Evolutionary conservation across 257 asterid genomes (phyloP).

Genomic region (Pogostemon cablin): DNA sequence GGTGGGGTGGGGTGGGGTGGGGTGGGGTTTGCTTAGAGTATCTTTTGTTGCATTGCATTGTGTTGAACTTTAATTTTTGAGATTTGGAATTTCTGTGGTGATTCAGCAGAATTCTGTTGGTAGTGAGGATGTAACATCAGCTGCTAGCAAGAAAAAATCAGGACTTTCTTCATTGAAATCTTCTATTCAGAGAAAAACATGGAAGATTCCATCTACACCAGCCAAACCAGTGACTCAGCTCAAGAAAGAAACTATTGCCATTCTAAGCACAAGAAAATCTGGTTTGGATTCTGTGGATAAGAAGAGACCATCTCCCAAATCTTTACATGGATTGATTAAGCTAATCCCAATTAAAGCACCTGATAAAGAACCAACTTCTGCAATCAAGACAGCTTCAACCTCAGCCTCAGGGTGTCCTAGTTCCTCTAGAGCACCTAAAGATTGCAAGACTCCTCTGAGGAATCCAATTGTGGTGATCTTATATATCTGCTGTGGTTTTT

Average conservation of each 20-base stretch:
- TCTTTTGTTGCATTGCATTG: background rate
- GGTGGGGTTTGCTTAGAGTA: too few relatives aligned
- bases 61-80: background rate
- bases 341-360: constrained; percentile 51
- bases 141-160: constrained; percentile 59
- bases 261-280: constrained; percentile 41
- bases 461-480: constrained; percentile 53
- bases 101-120: constrained; percentile 2
- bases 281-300: constrained; percentile 31
- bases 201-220: constrained; percentile 56
- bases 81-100: background rate
- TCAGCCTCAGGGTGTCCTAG: background rate
- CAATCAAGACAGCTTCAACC: constrained; percentile 34
- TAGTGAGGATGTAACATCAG: constrained; percentile 53
- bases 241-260: constrained; percentile 48
- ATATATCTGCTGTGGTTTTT: background rate
- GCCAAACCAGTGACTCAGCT: constrained; percentile 45
- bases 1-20: too few relatives aligned
- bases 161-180: constrained; percentile 62
- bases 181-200: constrained; percentile 54
- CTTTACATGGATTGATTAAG: constrained; percentile 50
- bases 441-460: constrained; percentile 54
- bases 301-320: constrained; percentile 51
- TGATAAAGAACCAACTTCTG: constrained; percentile 38
- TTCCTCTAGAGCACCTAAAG: constrained; percentile 27